Base-by-base conservation (phyloP, 1,139 yeast genomes). In the Barnettozyma hawaiiensis region DNA sequence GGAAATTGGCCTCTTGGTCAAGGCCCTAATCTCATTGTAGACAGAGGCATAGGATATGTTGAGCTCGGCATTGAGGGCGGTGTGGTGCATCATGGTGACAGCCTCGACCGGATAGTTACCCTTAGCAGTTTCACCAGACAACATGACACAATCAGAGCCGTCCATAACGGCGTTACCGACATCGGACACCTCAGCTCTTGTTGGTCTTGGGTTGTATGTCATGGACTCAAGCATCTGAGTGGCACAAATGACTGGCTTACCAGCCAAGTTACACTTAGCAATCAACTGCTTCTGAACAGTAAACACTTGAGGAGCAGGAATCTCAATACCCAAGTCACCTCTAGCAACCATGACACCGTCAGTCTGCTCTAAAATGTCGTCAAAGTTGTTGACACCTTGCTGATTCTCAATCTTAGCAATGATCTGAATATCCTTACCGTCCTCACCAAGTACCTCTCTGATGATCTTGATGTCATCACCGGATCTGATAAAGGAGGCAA, bases 341-440 rank as follows among this genome's bases (percentile, higher is more conserved):
- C 99, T 83, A 61, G 99, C 99, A 66, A 92, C 97, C 98, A 92
- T 92, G 64, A 92, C 97, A 77, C 97, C 99, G 66, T 94, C 98
- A 51, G 98, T 92, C 69, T 82, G 95, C 61, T 67, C 69, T 67
- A 92, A 81, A 64, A 92, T 92, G 52, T 87, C 97, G 69, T 92
- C 98, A 67, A 92, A 92, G 81, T 92, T 92, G 83, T 92, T 89
- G 63, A 92, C 97, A 76, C 99, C 99, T 74, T 92, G 99, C 75
- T 90, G 97, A 76, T 89, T 90, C 76, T 92, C 99, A 67, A 92
- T 90, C 80, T 92, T 92, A 66, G 90, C 84, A 60, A 92, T 89
- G 70, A 92, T 89, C 76, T 92, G 94, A 67, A 92, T 86, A 63
- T 86, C 85, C 71, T 82, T 83, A 67, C 98, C 98, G 46, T 87